A percentile compares a stretch with the other conserved stretches of the same genome.
Conservation (phyloP, 352 stramenopile genomes). For the Globisporangium acanthophoron region DNA sequence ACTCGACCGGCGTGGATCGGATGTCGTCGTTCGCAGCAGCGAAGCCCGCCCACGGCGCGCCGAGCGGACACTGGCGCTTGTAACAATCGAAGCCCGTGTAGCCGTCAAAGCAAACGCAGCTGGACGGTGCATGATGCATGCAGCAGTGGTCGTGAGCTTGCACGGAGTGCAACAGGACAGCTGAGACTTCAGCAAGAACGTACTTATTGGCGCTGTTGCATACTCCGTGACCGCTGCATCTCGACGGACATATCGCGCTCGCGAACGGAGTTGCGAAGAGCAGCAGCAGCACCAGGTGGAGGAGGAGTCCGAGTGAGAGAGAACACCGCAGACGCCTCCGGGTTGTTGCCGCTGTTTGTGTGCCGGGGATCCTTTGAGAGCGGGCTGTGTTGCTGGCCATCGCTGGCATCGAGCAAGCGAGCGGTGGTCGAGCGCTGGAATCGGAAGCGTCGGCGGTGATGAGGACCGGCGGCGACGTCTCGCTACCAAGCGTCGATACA, state of each 20-base stretch:
- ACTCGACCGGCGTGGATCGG: conserved; percentile 42
- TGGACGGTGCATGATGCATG: conserved; percentile 19
- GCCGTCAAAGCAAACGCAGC: conserved; percentile 79
- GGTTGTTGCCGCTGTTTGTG: neutral
- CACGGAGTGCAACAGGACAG: neutral
- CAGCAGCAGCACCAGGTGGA: conserved; percentile 4
- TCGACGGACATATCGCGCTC: conserved; percentile 39
- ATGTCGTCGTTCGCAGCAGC: conserved; percentile 33
- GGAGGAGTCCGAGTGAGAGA: neutral
- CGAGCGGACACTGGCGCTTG: conserved; percentile 64
- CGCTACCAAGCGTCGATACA: neutral
- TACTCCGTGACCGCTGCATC: conserved; percentile 58
- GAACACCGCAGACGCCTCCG: no score
- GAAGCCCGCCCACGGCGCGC: conserved; percentile 53
- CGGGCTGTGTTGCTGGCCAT: neutral
- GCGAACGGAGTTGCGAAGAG: conserved; percentile 5
- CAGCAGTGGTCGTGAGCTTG: neutral
- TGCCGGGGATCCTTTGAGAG: neutral
- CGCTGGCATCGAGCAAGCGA: neutral
- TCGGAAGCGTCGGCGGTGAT: neutral
- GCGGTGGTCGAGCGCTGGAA: neutral
- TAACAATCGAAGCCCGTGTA: conserved; percentile 89
- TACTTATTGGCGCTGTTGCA: conserved; percentile 58
- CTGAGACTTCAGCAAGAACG: neutral
- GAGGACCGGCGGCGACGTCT: neutral